Conservation (phyloP, 176 grass and related monocot species). For the Avena atlantica region DNA sequence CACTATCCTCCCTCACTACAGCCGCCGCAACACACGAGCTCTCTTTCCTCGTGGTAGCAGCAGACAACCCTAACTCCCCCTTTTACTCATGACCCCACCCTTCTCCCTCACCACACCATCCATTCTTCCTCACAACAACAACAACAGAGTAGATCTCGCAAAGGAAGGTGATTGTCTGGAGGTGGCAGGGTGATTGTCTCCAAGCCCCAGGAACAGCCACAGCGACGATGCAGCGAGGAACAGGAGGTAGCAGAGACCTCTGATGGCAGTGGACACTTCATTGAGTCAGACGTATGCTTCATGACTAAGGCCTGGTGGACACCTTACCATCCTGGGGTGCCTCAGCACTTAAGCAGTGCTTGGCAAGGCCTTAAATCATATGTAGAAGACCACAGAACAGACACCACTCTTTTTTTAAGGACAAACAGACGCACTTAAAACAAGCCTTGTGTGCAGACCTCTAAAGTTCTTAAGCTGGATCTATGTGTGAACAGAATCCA, state of each 20-base stretch:
- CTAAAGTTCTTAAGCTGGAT: neutral
- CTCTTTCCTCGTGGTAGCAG: neutral
- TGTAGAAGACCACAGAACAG: conserved; percentile 41
- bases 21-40: neutral
- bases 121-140: neutral
- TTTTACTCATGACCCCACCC: neutral
- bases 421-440: conserved; percentile 37
- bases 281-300: neutral
- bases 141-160: neutral
- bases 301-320: neutral
- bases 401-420: neutral
- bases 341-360: neutral
- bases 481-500: neutral
- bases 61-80: neutral
- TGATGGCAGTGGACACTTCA: neutral
- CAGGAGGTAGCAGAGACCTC: neutral
- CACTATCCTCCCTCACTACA: neutral
- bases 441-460: neutral
- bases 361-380: neutral
- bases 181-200: neutral
- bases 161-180: neutral
- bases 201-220: neutral
- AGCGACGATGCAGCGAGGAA: neutral
- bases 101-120: neutral
- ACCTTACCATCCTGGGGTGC: neutral